phyloP scores from a whole-genome alignment of 176 grass and related monocot species.

The Aechmea fasciata region DNA sequence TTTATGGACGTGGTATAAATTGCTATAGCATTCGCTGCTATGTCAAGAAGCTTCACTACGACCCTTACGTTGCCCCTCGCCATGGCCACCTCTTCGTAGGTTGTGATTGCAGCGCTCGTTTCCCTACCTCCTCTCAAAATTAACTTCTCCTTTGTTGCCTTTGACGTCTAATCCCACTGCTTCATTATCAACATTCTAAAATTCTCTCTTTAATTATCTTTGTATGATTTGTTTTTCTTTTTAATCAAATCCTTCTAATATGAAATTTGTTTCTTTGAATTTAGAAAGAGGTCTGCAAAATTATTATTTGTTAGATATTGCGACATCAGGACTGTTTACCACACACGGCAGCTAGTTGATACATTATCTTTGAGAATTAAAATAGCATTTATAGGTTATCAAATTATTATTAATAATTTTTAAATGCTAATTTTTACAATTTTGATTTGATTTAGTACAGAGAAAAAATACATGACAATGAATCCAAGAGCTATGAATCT shows the following conservation, averaged over 20 bases:
- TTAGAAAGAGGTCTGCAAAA: slow-evolving; percentile 87
- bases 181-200: slow-evolving; percentile 63
- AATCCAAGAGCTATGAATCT: too few species aligned
- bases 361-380: not conserved
- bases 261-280: not conserved
- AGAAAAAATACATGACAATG: too few species aligned
- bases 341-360: slow-evolving; percentile 21
- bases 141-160: slow-evolving; percentile 65
- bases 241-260: not conserved
- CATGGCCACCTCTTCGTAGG: slow-evolving; percentile 55
- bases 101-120: slow-evolving; percentile 48
- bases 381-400: not conserved
- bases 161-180: slow-evolving; percentile 64
- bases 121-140: slow-evolving; percentile 31
- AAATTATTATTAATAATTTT: too few species aligned
- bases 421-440: too few species aligned
- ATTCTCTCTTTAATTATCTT: not conserved
- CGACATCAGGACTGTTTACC: slow-evolving; percentile 41
- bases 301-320: slow-evolving; percentile 86
- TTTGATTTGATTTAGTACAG: too few species aligned
- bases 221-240: not conserved
- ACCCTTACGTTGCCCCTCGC: not conserved
- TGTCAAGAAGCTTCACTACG: too few species aligned
- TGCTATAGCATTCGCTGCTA: too few species aligned
- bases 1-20: too few species aligned